phyloP scores from a whole-genome alignment of 495 filamentous ascomycete species.

The Neurospora sp. region DNA sequence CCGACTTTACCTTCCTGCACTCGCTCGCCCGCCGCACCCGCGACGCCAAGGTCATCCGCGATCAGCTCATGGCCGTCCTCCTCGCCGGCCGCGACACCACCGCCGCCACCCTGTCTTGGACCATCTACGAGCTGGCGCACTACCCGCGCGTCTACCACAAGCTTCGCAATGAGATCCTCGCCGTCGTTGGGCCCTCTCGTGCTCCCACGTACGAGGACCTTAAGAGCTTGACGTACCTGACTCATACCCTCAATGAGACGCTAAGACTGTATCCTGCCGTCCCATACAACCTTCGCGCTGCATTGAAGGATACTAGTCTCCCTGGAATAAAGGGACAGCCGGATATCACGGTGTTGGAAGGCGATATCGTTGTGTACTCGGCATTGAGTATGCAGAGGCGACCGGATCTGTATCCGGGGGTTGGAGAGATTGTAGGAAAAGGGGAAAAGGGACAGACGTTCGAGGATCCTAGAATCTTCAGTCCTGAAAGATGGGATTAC shows the following conservation, averaged over 20 bases:
- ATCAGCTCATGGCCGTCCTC: constrained; percentile 48
- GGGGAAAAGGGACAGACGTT: constrained; percentile 8
- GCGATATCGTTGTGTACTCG: constrained; percentile 33
- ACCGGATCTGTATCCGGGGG: constrained; percentile 37
- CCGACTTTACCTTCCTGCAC: constrained; percentile 37
- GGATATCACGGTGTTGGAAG: constrained; percentile 24
- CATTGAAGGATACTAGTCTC: constrained; percentile 27
- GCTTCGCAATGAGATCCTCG: constrained; percentile 33
- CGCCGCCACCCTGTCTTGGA: constrained; percentile 44
- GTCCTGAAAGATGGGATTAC: constrained; percentile 46
- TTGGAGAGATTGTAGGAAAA: constrained; percentile 5
- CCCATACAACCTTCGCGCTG: constrained; percentile 38
- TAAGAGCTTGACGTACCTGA: constrained; percentile 30
- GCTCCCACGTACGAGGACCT: constrained; percentile 29
- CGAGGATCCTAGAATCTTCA: constrained; percentile 39
- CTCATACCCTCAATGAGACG: constrained; percentile 33
- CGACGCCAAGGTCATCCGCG: constrained; percentile 42
- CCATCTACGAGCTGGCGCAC: constrained; percentile 41
- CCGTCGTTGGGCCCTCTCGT: constrained; percentile 15
- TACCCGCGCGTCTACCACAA: constrained; percentile 37
- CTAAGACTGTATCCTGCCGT: constrained; percentile 43
- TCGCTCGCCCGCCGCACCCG: constrained; percentile 34
- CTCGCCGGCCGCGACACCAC: constrained; percentile 56
- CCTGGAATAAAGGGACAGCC: constrained; percentile 15
- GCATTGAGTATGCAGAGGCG: constrained; percentile 43